Percentiles rank a stretch among this genome's conserved stretches.
phyloP scores from a whole-genome alignment of 2,329 filamentous ascomycete genomes.

The Alternaria infectoria region DNA sequence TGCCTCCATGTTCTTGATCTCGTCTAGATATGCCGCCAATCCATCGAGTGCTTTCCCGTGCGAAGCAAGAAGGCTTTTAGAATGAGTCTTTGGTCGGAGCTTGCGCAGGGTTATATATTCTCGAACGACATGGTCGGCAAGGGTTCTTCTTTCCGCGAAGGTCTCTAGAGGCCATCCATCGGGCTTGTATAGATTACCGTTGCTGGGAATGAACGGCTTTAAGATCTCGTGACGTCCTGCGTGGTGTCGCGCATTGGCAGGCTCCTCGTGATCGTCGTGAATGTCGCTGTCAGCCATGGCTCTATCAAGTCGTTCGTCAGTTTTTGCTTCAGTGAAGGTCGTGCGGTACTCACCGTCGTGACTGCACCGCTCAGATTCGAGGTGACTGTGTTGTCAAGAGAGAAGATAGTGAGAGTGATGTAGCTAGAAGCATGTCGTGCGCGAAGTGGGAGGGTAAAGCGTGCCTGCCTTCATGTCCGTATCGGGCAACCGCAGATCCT shows the following conservation, averaged over 20 bases:
- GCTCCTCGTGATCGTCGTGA: neutral
- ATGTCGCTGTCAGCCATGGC: neutral
- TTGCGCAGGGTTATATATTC: no score
- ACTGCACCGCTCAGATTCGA: no score
- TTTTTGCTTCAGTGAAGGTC: neutral
- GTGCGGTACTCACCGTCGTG: neutral
- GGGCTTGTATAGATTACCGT: neutral
- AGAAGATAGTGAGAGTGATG: accelerated
- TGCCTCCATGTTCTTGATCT: neutral
- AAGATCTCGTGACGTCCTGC: neutral
- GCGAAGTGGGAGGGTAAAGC: neutral
- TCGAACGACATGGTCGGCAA: no score
- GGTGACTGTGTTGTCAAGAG: neutral
- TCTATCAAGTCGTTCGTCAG: neutral
- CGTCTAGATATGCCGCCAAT: no score
- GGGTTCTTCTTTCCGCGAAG: no score
- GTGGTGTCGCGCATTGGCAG: neutral
- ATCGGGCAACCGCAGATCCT: no score
- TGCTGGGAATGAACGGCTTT: neutral
- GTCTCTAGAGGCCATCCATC: neutral
- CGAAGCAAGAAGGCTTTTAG: no score
- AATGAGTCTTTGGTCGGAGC: no score
- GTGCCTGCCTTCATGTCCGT: no score
- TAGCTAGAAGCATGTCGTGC: neutral
- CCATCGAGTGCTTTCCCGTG: no score